Base-by-base conservation (phyloP, 78 protist species). In the slime mould (Dictyostelium discoideum) region DNA sequence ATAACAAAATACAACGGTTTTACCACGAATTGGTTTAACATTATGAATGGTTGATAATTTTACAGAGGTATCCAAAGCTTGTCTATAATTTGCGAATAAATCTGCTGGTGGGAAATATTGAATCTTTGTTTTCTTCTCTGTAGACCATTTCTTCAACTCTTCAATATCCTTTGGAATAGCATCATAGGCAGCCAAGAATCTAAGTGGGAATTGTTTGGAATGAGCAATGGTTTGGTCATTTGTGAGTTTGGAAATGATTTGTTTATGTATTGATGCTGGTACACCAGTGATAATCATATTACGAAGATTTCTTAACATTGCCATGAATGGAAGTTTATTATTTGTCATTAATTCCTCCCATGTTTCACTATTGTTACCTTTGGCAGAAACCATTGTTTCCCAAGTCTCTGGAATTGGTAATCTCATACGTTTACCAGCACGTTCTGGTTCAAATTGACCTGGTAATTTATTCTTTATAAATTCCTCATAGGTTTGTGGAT, bases 231-330 rank as follows among this genome's bases (percentile, higher is more conserved):
- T 48, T 29, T 60, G 73, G 8, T 63, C 95, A 87, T 93, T 95
- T n/a, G 96, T 81, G 4, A 98, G 93, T 26, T 69, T 60, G 24
- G 76, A 48, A 18, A 85, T 37, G 48, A 96, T 90, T 74, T 39
- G 16, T 22, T 93, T 29, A 65, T 96, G 98, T 7, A 85, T 24
- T 2, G 46, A 18, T 0, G 85, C 44, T 20, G 72, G 32, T 26
- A 93, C 20, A 74, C 97, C 97, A 22, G 96, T 67, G 10, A 80
- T 39, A 77, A 98, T 89, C 93, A 98, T 60, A 96, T 97, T 98
- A 73, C 98, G 86, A 18, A 98, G 81, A 74, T 98, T 98, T 80
- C 99, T 96, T 20, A 98, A 88, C 99, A 98, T 97, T 42, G 99
- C 99, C 97, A 96, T 98, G 86, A 96, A 98, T 22, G 99, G 99